Base-by-base conservation (phyloP, 2,329 filamentous ascomycete species). In the Colletotrichum tanaceti region DNA sequence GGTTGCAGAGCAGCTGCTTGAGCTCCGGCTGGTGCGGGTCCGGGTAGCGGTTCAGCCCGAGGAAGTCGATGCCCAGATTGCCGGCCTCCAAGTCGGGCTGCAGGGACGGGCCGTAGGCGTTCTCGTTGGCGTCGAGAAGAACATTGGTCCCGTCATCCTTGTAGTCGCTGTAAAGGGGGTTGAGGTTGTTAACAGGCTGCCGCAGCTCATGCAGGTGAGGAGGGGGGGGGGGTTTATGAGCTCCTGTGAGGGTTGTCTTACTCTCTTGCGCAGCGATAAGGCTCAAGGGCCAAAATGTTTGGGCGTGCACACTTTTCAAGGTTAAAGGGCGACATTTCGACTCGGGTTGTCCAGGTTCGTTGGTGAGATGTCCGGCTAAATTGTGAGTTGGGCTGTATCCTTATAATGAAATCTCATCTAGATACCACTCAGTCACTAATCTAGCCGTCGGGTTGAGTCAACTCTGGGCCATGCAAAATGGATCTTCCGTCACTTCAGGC, bases 71-170 rank as follows among this genome's bases (percentile, higher is more conserved):
- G 68, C 90, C 82, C 22, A 90, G 84, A 35, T 85, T 83, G 41
- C 77, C 75, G 59, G 84, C 77, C 13, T 87, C 80, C 58, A 84
- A 82, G 13, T 84, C 82, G 47, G 85, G 76, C 1, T 85, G 82
- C 57, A 98, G 83, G 1, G 93, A 91, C 0, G 96, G 95, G 0
- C 96, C 96, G 75, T 91, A 98, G 68, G 96, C 94, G 77, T 99
- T 99, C 83, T 99, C 96, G 76, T 99, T 99, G 74, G 96, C 96
- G 78, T 99, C 96, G 73, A 99, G 91, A 60, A 99, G 90, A 75
- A 98, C 90, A 77, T 98, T 98, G 68, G 90, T 95, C 73, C 96
- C 96, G 78, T 99, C 92, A 79, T 99, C 95, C 83, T 99, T 98
- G 87, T 99, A 98, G 87, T 99, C 96, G 83, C 93, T 97, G 77